phyloP scores from a whole-genome alignment of 164 flowering plant species.

The Macadamia tetraphylla region DNA sequence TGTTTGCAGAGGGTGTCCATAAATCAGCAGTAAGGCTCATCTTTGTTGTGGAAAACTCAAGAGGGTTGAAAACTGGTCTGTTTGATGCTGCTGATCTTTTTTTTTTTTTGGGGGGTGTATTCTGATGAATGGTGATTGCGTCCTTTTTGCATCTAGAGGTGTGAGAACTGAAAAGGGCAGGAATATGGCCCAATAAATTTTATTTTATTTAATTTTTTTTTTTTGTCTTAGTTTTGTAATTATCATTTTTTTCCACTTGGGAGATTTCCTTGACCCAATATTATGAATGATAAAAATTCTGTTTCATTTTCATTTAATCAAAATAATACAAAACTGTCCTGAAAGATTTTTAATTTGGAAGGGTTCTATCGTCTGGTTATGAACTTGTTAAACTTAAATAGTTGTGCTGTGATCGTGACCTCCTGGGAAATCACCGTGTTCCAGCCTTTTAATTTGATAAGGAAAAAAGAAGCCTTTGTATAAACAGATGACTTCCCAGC shows the following conservation, averaged over 20 bases:
- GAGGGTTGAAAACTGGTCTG: no score
- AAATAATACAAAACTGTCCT: background rate
- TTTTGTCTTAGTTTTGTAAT: background rate
- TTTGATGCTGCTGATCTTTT: no score
- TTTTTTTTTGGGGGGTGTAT: no score
- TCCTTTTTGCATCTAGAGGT: no score
- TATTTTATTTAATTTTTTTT: no score
- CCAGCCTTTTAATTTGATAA: no score
- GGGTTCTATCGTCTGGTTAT: background rate
- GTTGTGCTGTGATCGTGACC: no score
- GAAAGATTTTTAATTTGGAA: background rate
- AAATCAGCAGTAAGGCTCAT: background rate
- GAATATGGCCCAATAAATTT: background rate
- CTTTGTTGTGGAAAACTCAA: no score
- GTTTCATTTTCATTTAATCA: background rate
- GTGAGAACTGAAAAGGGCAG: background rate
- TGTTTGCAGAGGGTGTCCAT: no score
- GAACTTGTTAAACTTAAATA: no score
- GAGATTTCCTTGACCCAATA: background rate
- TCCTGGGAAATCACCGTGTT: no score
- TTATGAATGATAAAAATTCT: background rate
- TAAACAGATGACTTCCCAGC: background rate
- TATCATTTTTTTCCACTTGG: background rate
- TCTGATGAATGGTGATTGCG: no score
- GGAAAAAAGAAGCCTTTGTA: background rate